Conservation (phyloP, 352 stramenopile genomes). For the Pythium monospermum region DNA sequence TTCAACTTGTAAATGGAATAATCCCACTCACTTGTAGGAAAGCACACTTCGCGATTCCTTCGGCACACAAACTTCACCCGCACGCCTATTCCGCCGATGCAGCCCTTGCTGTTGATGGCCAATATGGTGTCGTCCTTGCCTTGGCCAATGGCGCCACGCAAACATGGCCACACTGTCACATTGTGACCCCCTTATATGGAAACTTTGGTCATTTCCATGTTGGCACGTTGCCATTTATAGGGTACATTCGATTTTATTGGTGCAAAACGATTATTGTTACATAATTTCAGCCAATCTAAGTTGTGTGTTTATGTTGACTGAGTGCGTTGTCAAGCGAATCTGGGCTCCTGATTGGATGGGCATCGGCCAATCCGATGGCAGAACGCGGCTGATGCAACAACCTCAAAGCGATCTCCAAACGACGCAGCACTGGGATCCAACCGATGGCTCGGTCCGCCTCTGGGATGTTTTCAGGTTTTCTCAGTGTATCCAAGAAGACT, state of each 20-base stretch:
- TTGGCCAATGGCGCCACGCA: conserved; percentile 16
- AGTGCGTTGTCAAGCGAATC: conserved; percentile 17
- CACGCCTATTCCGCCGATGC: conserved; percentile 20
- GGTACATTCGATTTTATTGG: background rate
- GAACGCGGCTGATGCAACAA: conserved; percentile 20
- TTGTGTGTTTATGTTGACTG: background rate
- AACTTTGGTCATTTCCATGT: background rate
- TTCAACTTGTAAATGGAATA: too few relatives aligned
- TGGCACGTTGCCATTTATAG: background rate
- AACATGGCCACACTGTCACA: conserved; percentile 14
- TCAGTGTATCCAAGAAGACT: background rate
- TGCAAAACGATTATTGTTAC: background rate
- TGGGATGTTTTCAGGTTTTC: conserved; percentile 2
- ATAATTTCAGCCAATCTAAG: conserved; percentile 2
- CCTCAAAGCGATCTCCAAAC: conserved; percentile 7
- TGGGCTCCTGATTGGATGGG: conserved; percentile 9
- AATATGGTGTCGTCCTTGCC: conserved; percentile 7
- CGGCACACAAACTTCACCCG: background rate
- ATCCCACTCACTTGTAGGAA: too few relatives aligned
- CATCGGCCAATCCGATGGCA: conserved; percentile 9
- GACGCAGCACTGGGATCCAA: background rate
- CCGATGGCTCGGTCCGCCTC: conserved; percentile 1
- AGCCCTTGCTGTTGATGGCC: background rate
- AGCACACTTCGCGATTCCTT: background rate
- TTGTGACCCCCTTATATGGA: conserved; percentile 6